Percentiles rank a stretch among this genome's conserved stretches.
phyloP scores from a whole-genome alignment of 495 filamentous ascomycete species.

The Aspergillus cavernicola region DNA sequence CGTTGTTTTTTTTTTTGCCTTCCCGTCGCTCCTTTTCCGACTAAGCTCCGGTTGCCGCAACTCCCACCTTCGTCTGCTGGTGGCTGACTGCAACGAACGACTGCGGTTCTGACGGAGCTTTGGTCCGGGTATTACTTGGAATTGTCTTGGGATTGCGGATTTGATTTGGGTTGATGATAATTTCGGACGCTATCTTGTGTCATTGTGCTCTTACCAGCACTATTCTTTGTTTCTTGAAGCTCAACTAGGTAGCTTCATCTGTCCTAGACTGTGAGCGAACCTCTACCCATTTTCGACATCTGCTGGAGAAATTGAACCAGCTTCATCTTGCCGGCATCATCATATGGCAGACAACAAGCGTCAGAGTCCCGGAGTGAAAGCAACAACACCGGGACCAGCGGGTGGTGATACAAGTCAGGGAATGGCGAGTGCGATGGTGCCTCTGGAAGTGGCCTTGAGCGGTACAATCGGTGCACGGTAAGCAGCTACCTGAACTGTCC shows the following conservation, averaged over 20 bases:
- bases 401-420: slow-evolving; percentile 25
- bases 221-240: slow-evolving; percentile 1
- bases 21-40: slow-evolving; percentile 23
- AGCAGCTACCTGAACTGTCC: slow-evolving; percentile 12
- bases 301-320: slow-evolving; percentile 3
- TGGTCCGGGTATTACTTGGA: not conserved
- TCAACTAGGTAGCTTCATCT: not conserved
- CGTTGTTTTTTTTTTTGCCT: slow-evolving; percentile 4
- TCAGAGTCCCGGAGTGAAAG: slow-evolving; percentile 41
- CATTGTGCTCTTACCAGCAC: not conserved
- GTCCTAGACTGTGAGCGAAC: not conserved
- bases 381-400: slow-evolving; percentile 27
- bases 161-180: not conserved
- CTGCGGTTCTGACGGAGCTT: slow-evolving; percentile 4
- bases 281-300: not conserved
- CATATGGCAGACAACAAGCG: slow-evolving; percentile 47
- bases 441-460: slow-evolving; percentile 46
- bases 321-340: slow-evolving; percentile 5
- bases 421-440: slow-evolving; percentile 41
- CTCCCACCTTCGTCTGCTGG: slow-evolving; percentile 19
- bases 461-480: slow-evolving; percentile 52
- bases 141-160: not conserved
- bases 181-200: not conserved
- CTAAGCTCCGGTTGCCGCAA: slow-evolving; percentile 17
- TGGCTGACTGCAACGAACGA: slow-evolving; percentile 7